Conservation (phyloP, 2,329 filamentous ascomycete species). For the Penicillium corylophilum region DNA sequence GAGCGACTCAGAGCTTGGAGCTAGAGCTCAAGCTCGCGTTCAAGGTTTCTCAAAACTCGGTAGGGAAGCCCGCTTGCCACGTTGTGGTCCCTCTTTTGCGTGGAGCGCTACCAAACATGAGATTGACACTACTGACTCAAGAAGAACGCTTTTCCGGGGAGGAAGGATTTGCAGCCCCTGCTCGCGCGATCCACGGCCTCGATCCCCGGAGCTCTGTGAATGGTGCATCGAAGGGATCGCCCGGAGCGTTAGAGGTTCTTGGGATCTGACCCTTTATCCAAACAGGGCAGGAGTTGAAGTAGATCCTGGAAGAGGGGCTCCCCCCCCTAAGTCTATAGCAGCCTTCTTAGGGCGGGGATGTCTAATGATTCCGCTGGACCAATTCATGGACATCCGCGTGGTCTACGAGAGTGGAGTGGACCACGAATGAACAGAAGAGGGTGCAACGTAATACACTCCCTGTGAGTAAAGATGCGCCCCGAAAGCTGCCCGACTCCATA, state of each 20-base stretch:
- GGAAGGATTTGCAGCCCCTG: background rate
- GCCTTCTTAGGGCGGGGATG: too few relatives aligned
- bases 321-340: background rate
- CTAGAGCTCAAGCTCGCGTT: background rate
- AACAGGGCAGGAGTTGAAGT: background rate
- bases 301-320: slow-evolving; percentile 1
- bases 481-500: slow-evolving; percentile 9
- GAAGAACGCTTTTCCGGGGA: slow-evolving; percentile 2
- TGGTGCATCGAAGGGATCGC: slow-evolving; percentile 2
- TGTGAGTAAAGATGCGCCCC: background rate
- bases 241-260: slow-evolving; percentile 1
- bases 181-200: background rate
- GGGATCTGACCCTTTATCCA: background rate
- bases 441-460: slow-evolving; percentile 1
- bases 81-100: background rate
- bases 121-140: background rate
- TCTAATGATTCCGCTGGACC: background rate
- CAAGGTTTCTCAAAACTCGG: background rate
- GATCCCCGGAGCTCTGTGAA: slow-evolving; percentile 1
- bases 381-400: background rate
- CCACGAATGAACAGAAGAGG: background rate
- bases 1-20: background rate
- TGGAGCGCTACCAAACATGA: background rate
- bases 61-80: background rate
- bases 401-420: background rate